A percentile compares a stretch with the other conserved stretches of the same genome.
phyloP scores from a whole-genome alignment of 129 eudicot species.

The Pulicaria dysenterica region DNA sequence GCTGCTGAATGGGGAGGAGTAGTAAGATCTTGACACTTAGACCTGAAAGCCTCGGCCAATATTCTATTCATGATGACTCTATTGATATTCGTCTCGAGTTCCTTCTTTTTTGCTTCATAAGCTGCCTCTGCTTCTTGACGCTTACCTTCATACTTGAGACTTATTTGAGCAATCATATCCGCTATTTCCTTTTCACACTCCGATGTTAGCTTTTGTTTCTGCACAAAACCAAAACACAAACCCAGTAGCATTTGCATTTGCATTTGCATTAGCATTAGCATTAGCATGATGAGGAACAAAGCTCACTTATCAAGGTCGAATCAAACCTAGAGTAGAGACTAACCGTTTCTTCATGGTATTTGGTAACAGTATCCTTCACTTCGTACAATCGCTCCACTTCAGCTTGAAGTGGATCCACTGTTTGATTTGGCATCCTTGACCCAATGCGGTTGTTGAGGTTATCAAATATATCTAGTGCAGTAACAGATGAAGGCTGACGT shows the following conservation, averaged over 20 bases:
- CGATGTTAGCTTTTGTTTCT: constrained; percentile 55
- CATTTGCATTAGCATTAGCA: background rate
- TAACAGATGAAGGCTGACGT: constrained; percentile 21
- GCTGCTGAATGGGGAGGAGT: constrained; percentile 35
- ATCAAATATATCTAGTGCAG: constrained; percentile 13
- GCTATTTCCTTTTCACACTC: constrained; percentile 73
- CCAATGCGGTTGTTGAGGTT: constrained; percentile 22
- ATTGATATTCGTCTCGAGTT: constrained; percentile 49
- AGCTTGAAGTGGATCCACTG: constrained; percentile 58
- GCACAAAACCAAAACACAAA: constrained; percentile 35
- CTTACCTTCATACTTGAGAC: constrained; percentile 51
- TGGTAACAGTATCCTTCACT: constrained; percentile 33
- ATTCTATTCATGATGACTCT: constrained; percentile 51
- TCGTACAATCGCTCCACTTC: constrained; percentile 51
- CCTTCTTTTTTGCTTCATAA: constrained; percentile 49
- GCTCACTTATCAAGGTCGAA: constrained; percentile 7
- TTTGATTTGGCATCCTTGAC: constrained; percentile 22
- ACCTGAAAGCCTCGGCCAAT: constrained; percentile 66
- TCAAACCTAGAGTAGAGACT: constrained; percentile 27
- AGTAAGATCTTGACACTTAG: constrained; percentile 59
- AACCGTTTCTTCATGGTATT: constrained; percentile 52
- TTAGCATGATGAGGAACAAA: background rate
- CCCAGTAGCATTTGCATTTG: constrained; percentile 14
- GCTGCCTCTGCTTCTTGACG: constrained; percentile 54
- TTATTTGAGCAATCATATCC: constrained; percentile 58